phyloP scores from a whole-genome alignment of 1,139 yeast species.

The Wickerhamomyces sp. region DNA sequence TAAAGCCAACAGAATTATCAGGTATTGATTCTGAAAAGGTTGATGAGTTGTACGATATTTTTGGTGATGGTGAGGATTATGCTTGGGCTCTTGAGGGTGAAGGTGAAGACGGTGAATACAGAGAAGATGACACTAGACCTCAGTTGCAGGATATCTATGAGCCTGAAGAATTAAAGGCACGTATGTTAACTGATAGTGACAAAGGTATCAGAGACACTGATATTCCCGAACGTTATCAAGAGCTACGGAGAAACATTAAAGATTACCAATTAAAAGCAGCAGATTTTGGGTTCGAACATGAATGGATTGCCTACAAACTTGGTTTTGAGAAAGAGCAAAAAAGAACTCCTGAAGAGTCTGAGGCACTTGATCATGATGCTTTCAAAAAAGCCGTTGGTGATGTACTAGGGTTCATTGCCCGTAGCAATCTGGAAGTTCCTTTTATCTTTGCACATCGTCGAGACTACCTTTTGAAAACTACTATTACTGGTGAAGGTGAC shows the following conservation, averaged over 20 bases:
- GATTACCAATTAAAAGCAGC: slow-evolving; percentile 63
- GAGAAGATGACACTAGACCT: slow-evolving; percentile 46
- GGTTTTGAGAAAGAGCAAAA: slow-evolving; percentile 44
- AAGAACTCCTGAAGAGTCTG: slow-evolving; percentile 29
- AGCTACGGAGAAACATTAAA: slow-evolving; percentile 57
- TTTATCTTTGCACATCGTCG: slow-evolving; percentile 94
- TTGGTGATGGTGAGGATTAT: slow-evolving; percentile 96
- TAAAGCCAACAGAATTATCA: slow-evolving; percentile 56
- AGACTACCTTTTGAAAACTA: slow-evolving; percentile 69
- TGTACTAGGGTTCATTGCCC: slow-evolving; percentile 73
- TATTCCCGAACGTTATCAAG: slow-evolving; percentile 89
- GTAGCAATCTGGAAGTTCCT: slow-evolving; percentile 88
- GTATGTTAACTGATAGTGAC: slow-evolving; percentile 90
- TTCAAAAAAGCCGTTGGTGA: slow-evolving; percentile 69
- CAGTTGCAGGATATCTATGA: slow-evolving; percentile 88
- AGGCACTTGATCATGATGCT: slow-evolving; percentile 46
- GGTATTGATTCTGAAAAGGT: slow-evolving; percentile 89
- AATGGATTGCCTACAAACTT: slow-evolving; percentile 68
- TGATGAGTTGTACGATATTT: slow-evolving; percentile 89
- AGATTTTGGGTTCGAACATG: slow-evolving; percentile 68
- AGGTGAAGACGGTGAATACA: slow-evolving; percentile 49
- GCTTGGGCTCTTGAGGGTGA: slow-evolving; percentile 97
- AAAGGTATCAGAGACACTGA: slow-evolving; percentile 83
- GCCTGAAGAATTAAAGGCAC: slow-evolving; percentile 85
- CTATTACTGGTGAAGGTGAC: slow-evolving; percentile 44